Conservation (phyloP, 1,284 basidiomycete genomes). For the Salmacisia buchloeana region DNA sequence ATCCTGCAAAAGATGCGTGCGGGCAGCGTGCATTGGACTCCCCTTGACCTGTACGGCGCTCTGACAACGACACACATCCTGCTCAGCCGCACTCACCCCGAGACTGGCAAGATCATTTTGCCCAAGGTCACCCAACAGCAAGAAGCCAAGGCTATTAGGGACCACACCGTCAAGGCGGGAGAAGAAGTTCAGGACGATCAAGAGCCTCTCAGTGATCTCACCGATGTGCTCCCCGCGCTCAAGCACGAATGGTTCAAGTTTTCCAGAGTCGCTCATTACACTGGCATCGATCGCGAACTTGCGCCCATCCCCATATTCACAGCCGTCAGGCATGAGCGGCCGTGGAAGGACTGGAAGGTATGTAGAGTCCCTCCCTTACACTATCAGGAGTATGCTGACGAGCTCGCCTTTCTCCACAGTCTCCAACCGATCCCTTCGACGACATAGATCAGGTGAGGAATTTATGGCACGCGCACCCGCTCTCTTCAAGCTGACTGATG, state of each 20-base stretch:
- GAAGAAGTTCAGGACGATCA: conserved; percentile 6
- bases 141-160: not conserved
- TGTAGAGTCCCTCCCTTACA: not conserved
- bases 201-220: conserved; percentile 2
- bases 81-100: conserved; percentile 10
- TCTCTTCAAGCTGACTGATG: not conserved
- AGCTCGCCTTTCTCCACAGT: not conserved
- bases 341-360: conserved; percentile 27
- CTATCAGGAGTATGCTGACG: not conserved
- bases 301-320: conserved; percentile 43
- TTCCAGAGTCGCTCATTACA: conserved; percentile 35
- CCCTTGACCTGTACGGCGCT: conserved; percentile 48
- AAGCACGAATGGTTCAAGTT: conserved; percentile 34
- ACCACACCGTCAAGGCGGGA: not conserved
- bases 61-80: conserved; percentile 37
- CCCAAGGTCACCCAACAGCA: not conserved
- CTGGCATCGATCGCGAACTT: not conserved
- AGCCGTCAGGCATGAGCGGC: conserved; percentile 30
- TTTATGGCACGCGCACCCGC: not conserved
- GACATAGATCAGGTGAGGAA: conserved; percentile 20
- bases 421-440: conserved; percentile 18
- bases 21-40: conserved; percentile 33
- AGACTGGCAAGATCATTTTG: not conserved
- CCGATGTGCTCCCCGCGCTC: conserved; percentile 24
- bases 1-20: conserved; percentile 34